Base-by-base conservation (phyloP, 1,139 yeast genomes). In the Candida frijolesensis region DNA sequence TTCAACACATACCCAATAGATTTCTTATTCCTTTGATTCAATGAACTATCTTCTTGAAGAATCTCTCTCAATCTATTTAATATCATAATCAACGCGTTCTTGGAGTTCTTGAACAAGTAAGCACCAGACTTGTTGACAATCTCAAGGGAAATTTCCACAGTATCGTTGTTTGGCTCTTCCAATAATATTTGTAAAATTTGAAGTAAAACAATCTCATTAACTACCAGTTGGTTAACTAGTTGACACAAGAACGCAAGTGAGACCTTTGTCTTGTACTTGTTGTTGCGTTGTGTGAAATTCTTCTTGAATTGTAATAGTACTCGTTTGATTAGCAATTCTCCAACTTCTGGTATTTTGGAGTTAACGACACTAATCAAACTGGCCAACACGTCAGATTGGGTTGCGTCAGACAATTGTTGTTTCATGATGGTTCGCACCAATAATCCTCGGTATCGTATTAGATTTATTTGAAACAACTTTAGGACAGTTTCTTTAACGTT, bases 291-390 rank as follows among this genome's bases (percentile, higher is more conserved):
- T 54, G 76, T 70, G 62, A 74, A 87, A 2, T 79, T 76, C 56
- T 78, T 75, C 45, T 87, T 76, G 65, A 89, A 88, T 52, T 78
- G 84, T 3, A 85, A 61, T 1, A 87, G 69, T 30, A 86, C 67
- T 55, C 96, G 71, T 7, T 75, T 64, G 0, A 77, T 65, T 35
- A 89, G 56, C 4, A 87, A 63, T 51, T 78, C 79, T 1, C 96
- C 96, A 22, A 90, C 69, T 41, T 80, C 80, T 0, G 96, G 95
- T 5, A 89, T 63, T 59, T 86, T 84, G 7, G 87, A 78, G 64
- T 89, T 87, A 16, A 90, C 53, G 1, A 87, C 74, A 5, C 85
- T 77, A 0, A 80, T 75, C 41, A 90, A 60, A 0, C 87, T 71
- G 0, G 92, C 84, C 61, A 80, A 83, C 1, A 80, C 73, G 1